Evolutionary conservation across 108 stramenopile species (phyloP).

Genomic region (Parietichytrium sp.): DNA sequence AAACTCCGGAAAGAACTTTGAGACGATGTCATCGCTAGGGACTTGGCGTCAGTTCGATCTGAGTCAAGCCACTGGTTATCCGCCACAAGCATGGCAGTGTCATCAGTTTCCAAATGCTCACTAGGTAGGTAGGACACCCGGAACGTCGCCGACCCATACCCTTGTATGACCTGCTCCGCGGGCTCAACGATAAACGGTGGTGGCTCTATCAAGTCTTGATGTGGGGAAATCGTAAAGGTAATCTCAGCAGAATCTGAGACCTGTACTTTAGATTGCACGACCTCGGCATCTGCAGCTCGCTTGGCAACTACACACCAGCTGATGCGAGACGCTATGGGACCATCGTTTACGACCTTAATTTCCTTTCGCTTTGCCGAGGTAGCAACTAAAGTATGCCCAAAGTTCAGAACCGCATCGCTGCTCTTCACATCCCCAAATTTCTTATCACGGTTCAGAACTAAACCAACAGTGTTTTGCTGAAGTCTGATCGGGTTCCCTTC

Average conservation of each 20-base stretch:
- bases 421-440: background rate
- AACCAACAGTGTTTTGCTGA: constrained; percentile 46
- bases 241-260: no score
- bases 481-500: constrained; percentile 51
- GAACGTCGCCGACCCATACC: background rate
- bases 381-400: background rate
- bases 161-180: background rate
- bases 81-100: background rate
- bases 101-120: background rate
- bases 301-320: constrained; percentile 14
- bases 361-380: background rate
- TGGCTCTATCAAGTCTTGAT: background rate
- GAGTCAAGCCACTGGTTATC: background rate
- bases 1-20: no score
- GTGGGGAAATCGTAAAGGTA: background rate
- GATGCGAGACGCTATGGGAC: background rate
- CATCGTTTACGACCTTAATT: background rate
- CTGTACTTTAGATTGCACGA: background rate
- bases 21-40: no score
- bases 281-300: background rate
- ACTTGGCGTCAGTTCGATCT: no score
- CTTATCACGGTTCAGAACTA: constrained; percentile 44
- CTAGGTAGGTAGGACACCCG: background rate
- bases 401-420: no score
- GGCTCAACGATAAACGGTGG: constrained; percentile 27